Base-by-base conservation (phyloP, 257 asterid genomes). In the Gentiana dahurica region DNA sequence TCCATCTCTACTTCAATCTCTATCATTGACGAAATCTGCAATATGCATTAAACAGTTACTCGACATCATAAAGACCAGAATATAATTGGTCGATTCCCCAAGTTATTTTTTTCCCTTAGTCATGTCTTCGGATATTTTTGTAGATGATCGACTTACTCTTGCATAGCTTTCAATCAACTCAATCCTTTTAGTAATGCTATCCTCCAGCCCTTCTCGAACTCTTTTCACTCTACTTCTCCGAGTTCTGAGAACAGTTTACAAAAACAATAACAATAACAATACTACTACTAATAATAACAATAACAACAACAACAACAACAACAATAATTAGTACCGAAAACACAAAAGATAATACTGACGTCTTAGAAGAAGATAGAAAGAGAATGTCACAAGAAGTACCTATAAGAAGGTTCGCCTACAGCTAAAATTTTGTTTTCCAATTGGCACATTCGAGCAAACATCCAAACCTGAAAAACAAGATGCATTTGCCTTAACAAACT, bases 1-100 rank as follows among this genome's bases (percentile, higher is more conserved):
- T 91, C 98, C 81, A 91, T 70, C 71, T 91, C 95, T 52, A 91
- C 92, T 78, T 91, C 98, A 47, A 91, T 91, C 75, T 91, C 96
- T 63, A 91, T 91, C 81, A 91, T 91, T 47, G 96, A 91, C 52
- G 95, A 87, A 2, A 91, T 87, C 98, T 91, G 83, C 64, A 71
- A 80, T 5, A 66, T 34, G 3, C 54, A 15, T 39, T 60, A 56
- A 61, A 66, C 44, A 41, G 11, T 55, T 51, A 44, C 58, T 46
- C 56, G 44, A 36, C 12, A 10, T 15, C 54, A 11, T 38, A 8
- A 55, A 46, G 38, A 6, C 34, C 15, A 41, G 4, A 49, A 8
- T 5, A 51, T 36, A 36, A 43, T 10, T 53, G 32, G 38, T 41
- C 65, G n/a, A 47, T 6, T 12, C 12, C 24, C 0, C 46, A 41